Percentiles rank a stretch among this genome's conserved stretches.
Conservation (phyloP, 164 flowering plant genomes). For the Tinospora cordifolia region DNA sequence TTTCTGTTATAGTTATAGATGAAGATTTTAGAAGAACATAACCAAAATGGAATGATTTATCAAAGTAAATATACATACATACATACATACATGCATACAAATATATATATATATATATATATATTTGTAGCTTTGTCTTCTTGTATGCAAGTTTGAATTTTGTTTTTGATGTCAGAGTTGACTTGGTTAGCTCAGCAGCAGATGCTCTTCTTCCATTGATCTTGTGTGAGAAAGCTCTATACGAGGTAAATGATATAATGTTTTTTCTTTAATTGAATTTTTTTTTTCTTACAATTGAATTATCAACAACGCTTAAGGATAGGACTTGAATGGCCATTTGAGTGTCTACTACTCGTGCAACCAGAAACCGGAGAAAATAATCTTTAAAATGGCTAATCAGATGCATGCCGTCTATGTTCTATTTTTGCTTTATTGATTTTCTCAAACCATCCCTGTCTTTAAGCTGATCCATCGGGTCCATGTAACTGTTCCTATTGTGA, state of each 20-base stretch:
- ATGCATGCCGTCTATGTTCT: not conserved
- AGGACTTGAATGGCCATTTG: not conserved
- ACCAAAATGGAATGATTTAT: not conserved
- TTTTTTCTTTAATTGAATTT: not conserved
- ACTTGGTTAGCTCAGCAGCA: conserved; percentile 74
- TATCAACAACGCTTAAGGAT: not conserved
- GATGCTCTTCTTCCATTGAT: conserved; percentile 90
- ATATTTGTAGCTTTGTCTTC: not conserved
- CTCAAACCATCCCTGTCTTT: not conserved
- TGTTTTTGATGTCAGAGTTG: conserved; percentile 42
- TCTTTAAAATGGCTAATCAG: not conserved
- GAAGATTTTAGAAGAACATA: not conserved
- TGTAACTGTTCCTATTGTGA: not conserved
- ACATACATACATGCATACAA: not conserved
- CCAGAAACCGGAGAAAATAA: not conserved
- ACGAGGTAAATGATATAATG: conserved; percentile 45
- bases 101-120: too few species aligned
- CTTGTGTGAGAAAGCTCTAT: conserved; percentile 70
- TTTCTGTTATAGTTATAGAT: not conserved
- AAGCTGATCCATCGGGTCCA: too few species aligned
- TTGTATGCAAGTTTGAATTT: not conserved
- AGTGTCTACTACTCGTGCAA: too few species aligned
- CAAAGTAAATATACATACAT: not conserved
- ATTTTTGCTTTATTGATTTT: not conserved
- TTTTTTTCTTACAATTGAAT: not conserved